Evolutionary conservation across 768 basidiomycete genomes (phyloP).

Genomic region (Galerina sulciceps): DNA sequence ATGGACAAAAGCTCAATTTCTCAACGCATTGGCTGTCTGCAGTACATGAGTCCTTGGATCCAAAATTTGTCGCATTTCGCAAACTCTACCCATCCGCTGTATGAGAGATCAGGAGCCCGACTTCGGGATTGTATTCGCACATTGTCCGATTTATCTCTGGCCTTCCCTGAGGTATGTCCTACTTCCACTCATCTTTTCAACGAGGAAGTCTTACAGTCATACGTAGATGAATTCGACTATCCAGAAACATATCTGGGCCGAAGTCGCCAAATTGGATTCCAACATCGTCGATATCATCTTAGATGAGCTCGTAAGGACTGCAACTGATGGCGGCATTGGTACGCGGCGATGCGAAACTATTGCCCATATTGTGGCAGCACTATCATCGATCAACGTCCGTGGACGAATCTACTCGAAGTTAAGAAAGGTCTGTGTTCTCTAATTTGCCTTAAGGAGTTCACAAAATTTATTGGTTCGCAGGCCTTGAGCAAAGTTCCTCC

Average conservation of each 20-base stretch:
- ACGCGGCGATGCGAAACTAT: constrained; percentile 77
- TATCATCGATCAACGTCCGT: constrained; percentile 78
- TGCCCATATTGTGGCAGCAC: constrained; percentile 70
- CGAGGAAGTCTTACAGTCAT: background rate
- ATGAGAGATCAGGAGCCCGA: constrained; percentile 73
- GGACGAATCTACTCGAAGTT: constrained; percentile 79
- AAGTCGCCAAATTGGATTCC: constrained; percentile 72
- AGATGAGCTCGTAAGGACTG: constrained; percentile 80
- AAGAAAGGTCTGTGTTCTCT: constrained; percentile 60
- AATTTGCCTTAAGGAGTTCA: background rate
- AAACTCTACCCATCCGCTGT: constrained; percentile 69
- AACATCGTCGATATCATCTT: constrained; percentile 72
- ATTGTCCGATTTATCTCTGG: constrained; percentile 73
- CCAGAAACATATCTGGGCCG: constrained; percentile 78
- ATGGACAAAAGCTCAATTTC: constrained; percentile 43
- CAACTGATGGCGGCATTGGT: constrained; percentile 82
- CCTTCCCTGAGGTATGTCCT: constrained; percentile 66
- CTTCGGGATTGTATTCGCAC: constrained; percentile 83
- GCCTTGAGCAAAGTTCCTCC: constrained; percentile 75
- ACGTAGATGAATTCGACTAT: constrained; percentile 64
- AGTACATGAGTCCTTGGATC: constrained; percentile 90
- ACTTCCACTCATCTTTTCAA: background rate
- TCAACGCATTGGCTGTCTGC: constrained; percentile 74
- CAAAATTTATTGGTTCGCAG: constrained; percentile 34
- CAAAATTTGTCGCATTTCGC: constrained; percentile 75